Evolutionary conservation across 2,329 filamentous ascomycete genomes (phyloP), one percentile per base, ranked within the genome.

Genomic region (Talaromyces rugulosus): DNA sequence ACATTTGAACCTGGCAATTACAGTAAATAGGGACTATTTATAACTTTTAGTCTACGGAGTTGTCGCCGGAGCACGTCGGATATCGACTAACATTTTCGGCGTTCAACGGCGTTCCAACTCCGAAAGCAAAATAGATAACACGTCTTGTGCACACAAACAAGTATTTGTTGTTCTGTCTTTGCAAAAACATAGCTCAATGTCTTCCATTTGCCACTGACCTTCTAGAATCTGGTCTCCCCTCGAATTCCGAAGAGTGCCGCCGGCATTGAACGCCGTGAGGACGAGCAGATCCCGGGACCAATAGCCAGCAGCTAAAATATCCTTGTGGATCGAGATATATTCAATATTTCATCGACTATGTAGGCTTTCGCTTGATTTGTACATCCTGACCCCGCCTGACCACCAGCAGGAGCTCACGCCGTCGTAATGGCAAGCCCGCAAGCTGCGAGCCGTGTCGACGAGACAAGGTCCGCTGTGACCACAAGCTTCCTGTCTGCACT

Each of bases 401-500:
- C 5, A 18, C 18, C 6, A 5, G 50, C 23, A 52, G 50, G 50
- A 52, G 50, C 6, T 52, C 50, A 14, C 50, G 50, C 50, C 72
- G 74, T 44, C 71, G 70, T 31, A 76, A 75, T 66, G 73, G 74
- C 28, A 67, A 70, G 23, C 64, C 71, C 18, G 71, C 74, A 53
- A 75, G 72, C 11, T 76, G 74, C 58, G 72, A 76, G 62, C 73
- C 74, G 12, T 76, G 74, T 60, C 71, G 74, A 33, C 72, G 70
- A 59, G 68, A 72, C 16, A 75, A 76, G 59, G 65, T 75, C 54
- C 70, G 68, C 52, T 76, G 73, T 62, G 72, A 75, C 54, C 73
- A 76, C 62, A 69, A 66, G 9, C 65, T 69, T 36, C 74, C 74
- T 1, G 64, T 73, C 5, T 76, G 60, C 40, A 54, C 40, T 50